These are phyloP conservation scores for Paramyrothecium roridum DNA, from an alignment of 2,329 filamentous ascomycete species.

Conservation along the genomic window DNA sequence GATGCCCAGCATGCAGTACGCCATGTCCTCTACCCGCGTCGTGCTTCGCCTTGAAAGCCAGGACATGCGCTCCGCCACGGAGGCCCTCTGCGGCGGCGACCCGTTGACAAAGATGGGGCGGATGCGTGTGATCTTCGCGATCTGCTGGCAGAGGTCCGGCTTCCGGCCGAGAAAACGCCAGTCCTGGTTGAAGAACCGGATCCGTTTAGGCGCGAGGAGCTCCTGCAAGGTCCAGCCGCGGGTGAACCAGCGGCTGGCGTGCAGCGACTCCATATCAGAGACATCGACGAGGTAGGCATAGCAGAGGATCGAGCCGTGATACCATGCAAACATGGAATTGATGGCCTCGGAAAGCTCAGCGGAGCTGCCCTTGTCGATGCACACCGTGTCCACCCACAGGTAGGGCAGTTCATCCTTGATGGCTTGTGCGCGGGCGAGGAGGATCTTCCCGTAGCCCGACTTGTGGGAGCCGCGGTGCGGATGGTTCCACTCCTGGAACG, in stretches of 20 bases:
- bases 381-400: background rate
- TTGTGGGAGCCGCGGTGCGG: background rate
- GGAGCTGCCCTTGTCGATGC: background rate
- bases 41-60: background rate
- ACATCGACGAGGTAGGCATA: background rate
- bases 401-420: background rate
- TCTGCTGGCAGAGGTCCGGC: background rate
- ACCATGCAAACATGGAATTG: constrained; percentile 1
- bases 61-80: background rate
- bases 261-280: background rate
- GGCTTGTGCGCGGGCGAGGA: constrained; percentile 9
- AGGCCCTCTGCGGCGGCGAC: background rate
- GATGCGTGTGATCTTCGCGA: background rate
- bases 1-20: constrained; percentile 10
- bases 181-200: background rate
- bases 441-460: constrained; percentile 13
- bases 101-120: background rate
- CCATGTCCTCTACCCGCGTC: constrained; percentile 5
- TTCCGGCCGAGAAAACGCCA: background rate
- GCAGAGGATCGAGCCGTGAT: background rate
- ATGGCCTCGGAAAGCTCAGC: constrained; percentile 1
- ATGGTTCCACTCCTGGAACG: constrained; percentile 11
- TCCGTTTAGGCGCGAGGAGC: background rate
- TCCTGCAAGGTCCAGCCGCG: background rate
- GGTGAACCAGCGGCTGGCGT: background rate